Conservation (phyloP, 2,329 filamentous ascomycete species). For the Aspergillus hiratsukae region DNA sequence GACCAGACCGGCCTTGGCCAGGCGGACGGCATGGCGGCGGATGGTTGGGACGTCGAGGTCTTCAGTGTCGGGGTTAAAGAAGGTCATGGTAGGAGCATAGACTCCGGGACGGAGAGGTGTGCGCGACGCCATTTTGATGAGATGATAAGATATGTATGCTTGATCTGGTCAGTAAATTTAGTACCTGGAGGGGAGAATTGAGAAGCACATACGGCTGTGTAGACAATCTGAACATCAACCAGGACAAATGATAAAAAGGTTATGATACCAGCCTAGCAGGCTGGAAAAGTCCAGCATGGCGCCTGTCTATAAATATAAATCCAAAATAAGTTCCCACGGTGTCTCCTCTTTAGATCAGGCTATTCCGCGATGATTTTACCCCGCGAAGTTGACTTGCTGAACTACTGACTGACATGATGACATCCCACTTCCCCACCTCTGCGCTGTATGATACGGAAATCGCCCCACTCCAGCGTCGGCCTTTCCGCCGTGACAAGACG, state of each 20-base stretch:
- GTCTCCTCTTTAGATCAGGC: neutral
- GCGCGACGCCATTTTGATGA: conserved; percentile 27
- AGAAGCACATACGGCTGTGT: neutral
- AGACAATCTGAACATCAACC: neutral
- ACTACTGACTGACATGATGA: too few species aligned
- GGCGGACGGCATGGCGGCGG: conserved; percentile 73
- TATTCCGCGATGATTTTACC: neutral
- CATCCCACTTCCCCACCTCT: neutral
- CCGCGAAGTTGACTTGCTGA: neutral
- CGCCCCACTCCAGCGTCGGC: neutral
- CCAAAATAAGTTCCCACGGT: neutral
- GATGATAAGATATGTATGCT: neutral
- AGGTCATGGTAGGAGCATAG: conserved; percentile 86
- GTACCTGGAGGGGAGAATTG: neutral
- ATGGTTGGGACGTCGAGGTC: conserved; percentile 76
- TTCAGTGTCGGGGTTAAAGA: conserved; percentile 79
- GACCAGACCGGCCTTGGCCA: conserved; percentile 71
- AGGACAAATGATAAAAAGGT: neutral
- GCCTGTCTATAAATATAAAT: neutral
- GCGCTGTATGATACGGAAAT: too few species aligned
- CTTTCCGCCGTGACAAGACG: neutral
- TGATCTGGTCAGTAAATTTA: neutral
- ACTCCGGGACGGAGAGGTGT: conserved; percentile 73
- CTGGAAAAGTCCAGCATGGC: neutral
- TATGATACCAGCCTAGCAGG: neutral